These are phyloP conservation scores for Conticribra guillardii DNA, from an alignment of 108 stramenopile genomes.

Conservation along the genomic window DNA sequence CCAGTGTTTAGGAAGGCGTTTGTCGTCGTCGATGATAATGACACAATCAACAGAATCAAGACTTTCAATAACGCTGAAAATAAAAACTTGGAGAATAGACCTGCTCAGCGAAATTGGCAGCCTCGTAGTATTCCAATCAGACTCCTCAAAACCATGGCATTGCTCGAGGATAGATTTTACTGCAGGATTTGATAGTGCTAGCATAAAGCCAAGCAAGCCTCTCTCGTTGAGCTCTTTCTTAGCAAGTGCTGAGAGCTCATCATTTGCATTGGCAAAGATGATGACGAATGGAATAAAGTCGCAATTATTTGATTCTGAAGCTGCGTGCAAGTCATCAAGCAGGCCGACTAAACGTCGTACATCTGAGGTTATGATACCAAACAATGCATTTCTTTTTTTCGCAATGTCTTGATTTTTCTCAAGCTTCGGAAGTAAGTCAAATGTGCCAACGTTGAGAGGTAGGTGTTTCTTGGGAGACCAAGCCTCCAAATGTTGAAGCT, in stretches of 20 bases:
- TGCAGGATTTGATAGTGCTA: neutral
- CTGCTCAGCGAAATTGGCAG: slow-evolving; percentile 15
- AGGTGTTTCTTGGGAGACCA: slow-evolving; percentile 12
- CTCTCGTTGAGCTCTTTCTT: neutral
- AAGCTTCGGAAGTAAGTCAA: neutral
- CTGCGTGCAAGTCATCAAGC: slow-evolving; percentile 3
- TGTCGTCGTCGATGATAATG: slow-evolving; percentile 18
- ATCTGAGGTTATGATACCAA: slow-evolving; percentile 7
- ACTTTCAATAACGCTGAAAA: neutral
- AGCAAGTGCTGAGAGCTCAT: neutral
- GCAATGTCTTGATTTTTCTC: neutral
- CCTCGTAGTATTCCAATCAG: neutral
- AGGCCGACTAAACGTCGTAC: neutral
- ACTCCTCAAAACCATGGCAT: neutral
- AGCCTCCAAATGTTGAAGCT: neutral
- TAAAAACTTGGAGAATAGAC: slow-evolving; percentile 20
- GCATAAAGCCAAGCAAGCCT: neutral
- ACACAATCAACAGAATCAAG: neutral
- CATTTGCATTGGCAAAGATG: slow-evolving; percentile 12
- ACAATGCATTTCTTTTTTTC: slow-evolving; percentile 1
- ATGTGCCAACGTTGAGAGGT: slow-evolving; percentile 9
- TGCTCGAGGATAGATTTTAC: slow-evolving; percentile 1
- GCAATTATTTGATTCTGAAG: slow-evolving; percentile 1
- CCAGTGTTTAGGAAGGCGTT: slow-evolving; percentile 14
- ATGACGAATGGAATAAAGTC: slow-evolving; percentile 14